A percentile compares a stretch with the other conserved stretches of the same genome.
These are phyloP conservation scores for Epichloe brachyelytri DNA, from an alignment of 2,329 filamentous ascomycete genomes.

Conservation along the genomic window DNA sequence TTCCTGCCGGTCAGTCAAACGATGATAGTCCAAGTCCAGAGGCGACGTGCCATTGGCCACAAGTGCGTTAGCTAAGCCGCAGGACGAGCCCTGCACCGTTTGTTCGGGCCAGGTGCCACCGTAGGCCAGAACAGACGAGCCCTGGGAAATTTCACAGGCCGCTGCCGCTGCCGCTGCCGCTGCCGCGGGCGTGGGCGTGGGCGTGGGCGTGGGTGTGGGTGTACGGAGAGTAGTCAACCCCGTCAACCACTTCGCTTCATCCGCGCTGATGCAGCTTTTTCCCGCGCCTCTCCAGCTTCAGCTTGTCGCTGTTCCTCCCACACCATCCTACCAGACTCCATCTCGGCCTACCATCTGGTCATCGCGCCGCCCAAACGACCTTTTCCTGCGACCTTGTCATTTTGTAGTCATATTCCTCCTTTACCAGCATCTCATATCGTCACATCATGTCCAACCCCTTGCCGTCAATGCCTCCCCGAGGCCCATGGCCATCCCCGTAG, in stretches of 20 bases:
- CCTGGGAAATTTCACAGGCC: constrained; percentile 3
- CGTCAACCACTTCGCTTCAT: background rate
- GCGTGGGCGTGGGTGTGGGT: no score
- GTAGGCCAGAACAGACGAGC: background rate
- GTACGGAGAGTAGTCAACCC: background rate
- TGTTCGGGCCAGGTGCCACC: background rate
- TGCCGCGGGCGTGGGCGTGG: no score
- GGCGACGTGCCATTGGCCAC: background rate
- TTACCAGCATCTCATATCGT: constrained; percentile 10
- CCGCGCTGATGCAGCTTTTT: constrained; percentile 8
- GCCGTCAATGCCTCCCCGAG: constrained; percentile 33
- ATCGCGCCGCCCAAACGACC: constrained; percentile 12
- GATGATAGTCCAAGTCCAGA: no score
- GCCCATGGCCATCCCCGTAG: constrained; percentile 34
- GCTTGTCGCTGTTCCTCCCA: constrained; percentile 10
- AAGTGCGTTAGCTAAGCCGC: constrained; percentile 5
- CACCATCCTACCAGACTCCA: constrained; percentile 7
- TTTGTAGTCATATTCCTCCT: constrained; percentile 11
- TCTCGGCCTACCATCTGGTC: constrained; percentile 7
- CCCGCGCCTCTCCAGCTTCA: constrained; percentile 14
- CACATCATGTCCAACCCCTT: constrained; percentile 31
- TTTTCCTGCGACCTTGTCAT: constrained; percentile 13
- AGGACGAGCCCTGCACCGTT: constrained; percentile 16
- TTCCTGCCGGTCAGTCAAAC: no score
- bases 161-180: background rate